phyloP scores from a whole-genome alignment of 1,284 basidiomycete genomes.

The Leccinum ambiguum region DNA sequence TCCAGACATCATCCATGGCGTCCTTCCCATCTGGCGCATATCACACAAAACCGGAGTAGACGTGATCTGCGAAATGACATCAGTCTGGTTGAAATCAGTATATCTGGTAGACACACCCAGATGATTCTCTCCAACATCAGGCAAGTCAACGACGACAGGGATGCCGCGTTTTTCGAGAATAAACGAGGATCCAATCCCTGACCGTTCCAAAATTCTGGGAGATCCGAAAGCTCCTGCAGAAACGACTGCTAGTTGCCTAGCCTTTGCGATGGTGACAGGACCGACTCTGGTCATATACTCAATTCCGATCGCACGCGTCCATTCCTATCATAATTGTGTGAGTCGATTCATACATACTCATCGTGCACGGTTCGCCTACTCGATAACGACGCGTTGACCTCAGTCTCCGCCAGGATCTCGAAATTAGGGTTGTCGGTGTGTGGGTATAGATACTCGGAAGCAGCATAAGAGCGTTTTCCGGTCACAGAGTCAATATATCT shows the following conservation, averaged over 20 bases:
- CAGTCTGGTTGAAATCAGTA: too few relatives aligned
- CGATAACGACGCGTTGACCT: conserved; percentile 3
- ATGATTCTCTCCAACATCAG: conserved; percentile 56
- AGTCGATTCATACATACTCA: neutral
- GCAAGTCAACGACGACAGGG: conserved; percentile 42
- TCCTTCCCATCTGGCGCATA: conserved; percentile 10
- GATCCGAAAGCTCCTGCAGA: conserved; percentile 25
- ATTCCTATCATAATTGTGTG: conserved; percentile 33
- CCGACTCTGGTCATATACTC: conserved; percentile 44
- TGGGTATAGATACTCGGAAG: conserved; percentile 58
- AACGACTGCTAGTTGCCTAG: conserved; percentile 25
- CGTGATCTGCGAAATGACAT: conserved; percentile 7
- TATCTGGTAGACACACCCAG: neutral
- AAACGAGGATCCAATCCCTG: conserved; percentile 42
- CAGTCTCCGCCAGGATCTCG: neutral
- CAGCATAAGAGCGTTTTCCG: conserved; percentile 56
- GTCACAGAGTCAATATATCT: conserved; percentile 49
- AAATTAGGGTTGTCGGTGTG: conserved; percentile 40
- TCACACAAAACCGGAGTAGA: neutral
- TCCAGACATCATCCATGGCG: conserved; percentile 13
- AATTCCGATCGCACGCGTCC: conserved; percentile 50
- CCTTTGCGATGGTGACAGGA: conserved; percentile 1
- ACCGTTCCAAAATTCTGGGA: conserved; percentile 24
- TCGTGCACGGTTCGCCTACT: neutral
- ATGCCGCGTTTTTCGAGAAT: conserved; percentile 43